A percentile compares a stretch with the other conserved stretches of the same genome.
Conservation (phyloP, 2,329 filamentous ascomycete genomes). For the Penicillium sclerotigenum region DNA sequence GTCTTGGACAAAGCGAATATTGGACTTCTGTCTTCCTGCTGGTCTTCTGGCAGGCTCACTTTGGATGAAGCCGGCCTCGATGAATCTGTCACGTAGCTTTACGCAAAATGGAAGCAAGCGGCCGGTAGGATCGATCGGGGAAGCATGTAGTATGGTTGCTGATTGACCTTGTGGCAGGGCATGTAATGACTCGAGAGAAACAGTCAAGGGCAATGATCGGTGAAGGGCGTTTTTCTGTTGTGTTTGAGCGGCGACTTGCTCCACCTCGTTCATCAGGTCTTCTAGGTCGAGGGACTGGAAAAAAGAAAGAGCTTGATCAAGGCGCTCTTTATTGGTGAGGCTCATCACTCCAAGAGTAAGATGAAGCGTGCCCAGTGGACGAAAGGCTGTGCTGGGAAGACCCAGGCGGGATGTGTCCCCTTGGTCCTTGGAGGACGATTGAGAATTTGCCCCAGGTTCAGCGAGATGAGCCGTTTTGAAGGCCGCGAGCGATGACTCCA, state of each 20-base stretch:
- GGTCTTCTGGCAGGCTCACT: constrained; percentile 23
- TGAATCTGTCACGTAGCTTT: constrained; percentile 41
- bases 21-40: not conserved
- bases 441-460: not conserved
- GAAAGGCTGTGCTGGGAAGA: constrained; percentile 65
- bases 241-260: constrained; percentile 22
- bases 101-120: constrained; percentile 44
- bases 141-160: constrained; percentile 42
- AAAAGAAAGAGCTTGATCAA: constrained; percentile 48
- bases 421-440: not conserved
- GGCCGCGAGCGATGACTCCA: constrained; percentile 58
- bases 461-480: constrained; percentile 51
- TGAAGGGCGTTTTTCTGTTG: not conserved
- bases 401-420: constrained; percentile 40
- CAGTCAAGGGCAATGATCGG: constrained; percentile 30
- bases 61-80: constrained; percentile 43
- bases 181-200: constrained; percentile 45
- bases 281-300: constrained; percentile 48
- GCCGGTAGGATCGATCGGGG: constrained; percentile 38
- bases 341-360: constrained; percentile 85
- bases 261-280: constrained; percentile 36
- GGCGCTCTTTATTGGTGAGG: constrained; percentile 52
- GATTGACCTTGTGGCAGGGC: constrained; percentile 36
- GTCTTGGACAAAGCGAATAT: not conserved
- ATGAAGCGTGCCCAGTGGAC: constrained; percentile 77